Evolutionary conservation across 2,329 filamentous ascomycete genomes (phyloP), one percentile per base, ranked within the genome.

Genomic region (Hypoxylon sp.): DNA sequence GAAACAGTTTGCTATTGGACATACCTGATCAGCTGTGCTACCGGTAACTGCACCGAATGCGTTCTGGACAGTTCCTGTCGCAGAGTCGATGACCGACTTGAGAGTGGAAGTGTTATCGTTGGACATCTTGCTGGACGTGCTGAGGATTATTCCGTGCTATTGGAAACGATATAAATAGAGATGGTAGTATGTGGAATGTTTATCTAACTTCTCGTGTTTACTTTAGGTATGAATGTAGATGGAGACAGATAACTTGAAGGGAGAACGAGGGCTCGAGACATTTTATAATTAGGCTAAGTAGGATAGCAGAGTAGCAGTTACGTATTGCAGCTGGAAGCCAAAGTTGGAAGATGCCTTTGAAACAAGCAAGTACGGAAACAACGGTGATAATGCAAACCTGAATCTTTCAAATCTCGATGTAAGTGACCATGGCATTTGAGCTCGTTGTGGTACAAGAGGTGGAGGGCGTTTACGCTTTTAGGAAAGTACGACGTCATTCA

Each of bases 61-160:
- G 66, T 85, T 90, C 81, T 97, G 93, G 55, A 90, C 87, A 58
- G 89, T 83, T 71, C 92, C 92, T 37, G 88, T 85, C 74, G 91
- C 91, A 12, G 87, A 86, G 85, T 94, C 90, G 73, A 92, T 76
- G 81, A 90, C 90, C 61, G 92, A 91, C 84, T 95, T 87, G 75
- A 94, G 85, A 69, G 94, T 96, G 68, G 93, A 96, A 71, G 90
- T 87, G 72, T 79, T 79, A 63, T 80, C 76, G 77, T 80, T 79
- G 73, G 80, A 82, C 78, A 82, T 82, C 30, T 34, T 34, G 48
- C 46, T 79, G 66, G 61, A 43, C 46, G 51, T 56, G 73, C 58
- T 74, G 72, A 69, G 76, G 53, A 12, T n/a, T 63, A 41, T 41
- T 56, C 72, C 37, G 25, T 19, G n/a, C 14, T 39, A 14, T 34